Base-by-base conservation (phyloP, 139 green algal species). In the Coelastrella sp. region DNA sequence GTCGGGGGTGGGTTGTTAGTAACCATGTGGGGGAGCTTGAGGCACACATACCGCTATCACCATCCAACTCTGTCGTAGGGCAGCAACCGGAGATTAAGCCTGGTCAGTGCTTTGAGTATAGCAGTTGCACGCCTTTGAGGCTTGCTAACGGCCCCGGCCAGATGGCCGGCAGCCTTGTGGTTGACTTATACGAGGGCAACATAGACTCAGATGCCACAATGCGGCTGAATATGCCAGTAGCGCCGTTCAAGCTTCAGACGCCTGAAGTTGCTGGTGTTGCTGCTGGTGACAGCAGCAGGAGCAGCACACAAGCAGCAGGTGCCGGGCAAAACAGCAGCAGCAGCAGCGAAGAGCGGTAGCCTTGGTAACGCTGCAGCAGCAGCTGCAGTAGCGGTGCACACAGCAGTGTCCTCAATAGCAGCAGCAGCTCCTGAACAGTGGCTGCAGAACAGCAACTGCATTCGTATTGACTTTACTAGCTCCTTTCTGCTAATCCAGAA, bases 81-180 rank as follows among this genome's bases (percentile, higher is more conserved):
- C 80, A 86, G n/a, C 20, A 74, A 59, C 80, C 80, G 13, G 80
- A 75, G 19, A 86, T 86, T 59, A 59, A 22, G 7, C 80, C 80
- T 2, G 80, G 80, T 22, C 14, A 19, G 2, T 86, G 80, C 65
- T 86, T 73, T 59, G 80, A 86, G 80, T 86, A 86, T 59, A 32
- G 74, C 80, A 86, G 80, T 56, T 59, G 59, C n/a, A 74, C 80
- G 7, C 64, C 80, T 7, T 56, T 86, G 3, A 86, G 65, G 22
- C 6, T n/a, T 4, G n/a, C 20, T 10, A 59, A 3, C 13, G 80
- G 59, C 3, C 58, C 80, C 11, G 79, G 79, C 5, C 14, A 13
- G 11, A 86, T 86, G 80, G 65, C 22, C 14, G 80, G 80, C n/a
- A 22, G 57, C 20, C 60, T 86, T 22, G 19, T 86, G 7, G 59